Percentiles rank a stretch among this genome's conserved stretches.
phyloP scores from a whole-genome alignment of 352 stramenopile genomes.

The Phytophthora melonis region DNA sequence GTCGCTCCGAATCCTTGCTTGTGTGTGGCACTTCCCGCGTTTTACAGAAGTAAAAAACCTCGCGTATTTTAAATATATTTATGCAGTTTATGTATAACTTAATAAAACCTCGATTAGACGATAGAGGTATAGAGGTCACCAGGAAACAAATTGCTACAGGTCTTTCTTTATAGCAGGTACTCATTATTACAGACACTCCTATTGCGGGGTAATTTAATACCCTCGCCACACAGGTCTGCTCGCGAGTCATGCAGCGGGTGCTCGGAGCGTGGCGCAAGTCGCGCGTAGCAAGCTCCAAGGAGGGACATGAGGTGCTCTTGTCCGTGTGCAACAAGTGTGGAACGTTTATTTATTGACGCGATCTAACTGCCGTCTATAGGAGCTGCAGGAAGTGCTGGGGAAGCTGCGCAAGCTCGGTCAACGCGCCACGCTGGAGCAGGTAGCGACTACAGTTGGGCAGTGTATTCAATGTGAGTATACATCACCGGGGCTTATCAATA shows the following conservation, averaged over 20 bases:
- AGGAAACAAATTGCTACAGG: not conserved
- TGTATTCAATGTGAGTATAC: not conserved
- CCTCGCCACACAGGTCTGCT: not conserved
- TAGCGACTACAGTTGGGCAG: slow-evolving; percentile 9
- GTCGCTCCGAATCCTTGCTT: not conserved
- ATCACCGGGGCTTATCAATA: not conserved
- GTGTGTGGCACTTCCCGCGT: slow-evolving; percentile 9
- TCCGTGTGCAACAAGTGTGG: not conserved
- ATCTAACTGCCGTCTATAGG: slow-evolving; percentile 34
- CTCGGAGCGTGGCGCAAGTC: slow-evolving; percentile 52
- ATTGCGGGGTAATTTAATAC: not conserved
- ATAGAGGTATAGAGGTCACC: not conserved
- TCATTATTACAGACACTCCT: not conserved
- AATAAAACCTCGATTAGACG: not conserved
- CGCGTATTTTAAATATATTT: slow-evolving; percentile 4
- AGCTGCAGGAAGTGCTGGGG: slow-evolving; percentile 65
- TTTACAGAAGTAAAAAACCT: slow-evolving; percentile 15
- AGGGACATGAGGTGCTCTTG: slow-evolving; percentile 51
- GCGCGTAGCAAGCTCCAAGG: slow-evolving; percentile 46
- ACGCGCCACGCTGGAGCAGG: slow-evolving; percentile 63
- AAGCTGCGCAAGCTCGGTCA: slow-evolving; percentile 69
- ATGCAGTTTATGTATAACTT: no score
- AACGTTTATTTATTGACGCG: not conserved
- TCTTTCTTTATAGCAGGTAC: not conserved
- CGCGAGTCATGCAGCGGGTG: slow-evolving; percentile 31